Evolutionary conservation across 495 filamentous ascomycete genomes (phyloP), one percentile per base, ranked within the genome.

Genomic region (Lasiosphaeriaceae sp.): DNA sequence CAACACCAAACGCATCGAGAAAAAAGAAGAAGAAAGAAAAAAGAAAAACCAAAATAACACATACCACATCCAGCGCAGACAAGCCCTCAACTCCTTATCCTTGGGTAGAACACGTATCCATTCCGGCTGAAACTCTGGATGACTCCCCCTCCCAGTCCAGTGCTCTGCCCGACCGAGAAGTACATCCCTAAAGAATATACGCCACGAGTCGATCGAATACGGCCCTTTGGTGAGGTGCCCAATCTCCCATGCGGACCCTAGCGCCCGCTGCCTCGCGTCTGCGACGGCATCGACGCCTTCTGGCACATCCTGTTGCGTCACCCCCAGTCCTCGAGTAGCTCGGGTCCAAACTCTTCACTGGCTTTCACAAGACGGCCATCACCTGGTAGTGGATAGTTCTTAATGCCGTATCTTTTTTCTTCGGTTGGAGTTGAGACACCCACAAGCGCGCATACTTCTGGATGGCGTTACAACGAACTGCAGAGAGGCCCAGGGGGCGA

Each of bases 201-300:
- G 81, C 90, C 91, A 97, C 57, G 86, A 90, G 69, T 97, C 93
- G 37, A 96, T 71, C 0, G 92, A 89, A 70, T 97, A 97, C 1
- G 85, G 80, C 2, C 94, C 93, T n/a, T 89, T 86, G 0, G 92
- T 90, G 35, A 97, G 65, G 67, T 96, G 89, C 0, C 86, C 92
- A 55, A 96, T 85, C 62, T 97, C 93, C 87, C 90, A 96, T 5
- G 82, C 87, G 2, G 71, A 70, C 3, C 61, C 62, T 11, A 66
- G 19, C 56, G 56, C 80, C 66, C 43, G 73, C 69, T 43, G 77
- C 68, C 45, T 71, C 68, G 52, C 56, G 8, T 65, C 62, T 21
- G 50, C 48, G 17, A 53, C 44, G 6, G 46, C 61, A 46, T 65
- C 61, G 45, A 7, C 39, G 14, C 1, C 39, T 12, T 43, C 39